Percentiles rank a stretch among this genome's conserved stretches.
phyloP scores from a whole-genome alignment of 2,329 filamentous ascomycete species.

The Corinectria fuckeliana region DNA sequence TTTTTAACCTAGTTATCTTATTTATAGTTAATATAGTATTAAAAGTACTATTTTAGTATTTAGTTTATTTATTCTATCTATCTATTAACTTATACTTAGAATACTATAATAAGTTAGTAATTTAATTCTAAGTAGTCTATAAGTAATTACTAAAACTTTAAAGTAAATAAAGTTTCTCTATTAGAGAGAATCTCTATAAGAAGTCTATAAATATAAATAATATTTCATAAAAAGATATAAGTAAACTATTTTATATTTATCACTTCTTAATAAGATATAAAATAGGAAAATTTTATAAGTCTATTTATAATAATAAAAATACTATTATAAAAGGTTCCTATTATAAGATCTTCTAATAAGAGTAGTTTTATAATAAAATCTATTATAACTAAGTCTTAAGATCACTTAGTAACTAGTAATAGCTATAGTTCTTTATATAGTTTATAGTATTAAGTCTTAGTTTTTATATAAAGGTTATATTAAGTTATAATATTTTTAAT shows the following conservation, averaged over 20 bases:
- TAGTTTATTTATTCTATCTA: slow-evolving; percentile 6
- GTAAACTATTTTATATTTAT: slow-evolving; percentile 7
- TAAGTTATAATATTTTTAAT: too few relatives aligned
- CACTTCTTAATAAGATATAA: slow-evolving; percentile 7
- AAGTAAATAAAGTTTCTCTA: slow-evolving; percentile 7
- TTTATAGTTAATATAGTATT: slow-evolving; percentile 15
- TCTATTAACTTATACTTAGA: background rate
- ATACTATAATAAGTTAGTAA: background rate
- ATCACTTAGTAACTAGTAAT: too few relatives aligned
- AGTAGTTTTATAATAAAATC: too few relatives aligned
- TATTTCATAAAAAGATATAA: slow-evolving; percentile 12
- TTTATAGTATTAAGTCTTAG: too few relatives aligned
- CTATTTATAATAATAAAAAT: slow-evolving; percentile 17
- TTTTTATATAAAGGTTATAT: too few relatives aligned
- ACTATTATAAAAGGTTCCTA: slow-evolving; percentile 13
- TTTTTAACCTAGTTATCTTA: slow-evolving; percentile 9
- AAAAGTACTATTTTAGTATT: slow-evolving; percentile 3
- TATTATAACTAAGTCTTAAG: too few relatives aligned
- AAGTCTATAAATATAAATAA: slow-evolving; percentile 10
- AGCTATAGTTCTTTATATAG: too few relatives aligned
- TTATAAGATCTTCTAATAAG: slow-evolving; percentile 12
- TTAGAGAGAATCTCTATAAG: slow-evolving; percentile 8
- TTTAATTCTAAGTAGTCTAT: slow-evolving; percentile 7
- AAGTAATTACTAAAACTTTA: slow-evolving; percentile 11
- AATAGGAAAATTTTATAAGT: slow-evolving; percentile 9